Evolutionary conservation across 371 early-diverging fungal species (phyloP), one percentile per base, ranked within the genome.

Genomic region (Parasitella parasitica): DNA sequence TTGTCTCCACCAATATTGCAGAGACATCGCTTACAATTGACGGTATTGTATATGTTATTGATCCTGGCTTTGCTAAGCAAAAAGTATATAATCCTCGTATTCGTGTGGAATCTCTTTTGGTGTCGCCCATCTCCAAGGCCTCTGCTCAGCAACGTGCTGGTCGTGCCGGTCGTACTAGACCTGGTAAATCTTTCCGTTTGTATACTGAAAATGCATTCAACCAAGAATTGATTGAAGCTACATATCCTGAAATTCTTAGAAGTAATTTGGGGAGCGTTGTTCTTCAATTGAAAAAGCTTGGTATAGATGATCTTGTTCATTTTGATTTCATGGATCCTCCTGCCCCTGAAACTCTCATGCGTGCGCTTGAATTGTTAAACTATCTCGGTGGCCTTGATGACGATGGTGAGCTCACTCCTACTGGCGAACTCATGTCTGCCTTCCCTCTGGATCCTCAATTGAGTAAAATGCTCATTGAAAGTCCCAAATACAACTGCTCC

Each of bases 1-100:
- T 99, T 27, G 92, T 99, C 3, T 92, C 98, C 4, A 94, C 99
- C 30, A 99, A 99, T 70, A 91, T 99, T 77, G 98, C 99, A 18
- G 99, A 99, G 78, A 98, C 99, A 0, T 97, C 97, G 1, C 83
- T 99, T 61, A 99, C 99, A 3, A 99, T 99, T 59, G 97, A 97
- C 68, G 96, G 97, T 65, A 93, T 99, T 59, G 96, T 94, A 8
- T 99, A 98, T 76, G 99, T 99, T 35, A 90, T 99, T 43, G 99
- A 99, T 75, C 96, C 97, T 24, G 99, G 99, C 2, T 95, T 98
- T 66, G 85, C 96, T 22, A 99, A 99, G 74, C 96, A 97, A 76
- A 99, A 97, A 78, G 96, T 94, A 24, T 95, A 94, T 76, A 96
- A 97, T 70, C 98, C 98, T 50, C 89, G 96, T 60, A 88, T 96